Conservation (phyloP, 305 asterid genomes). For the Fraxinus ornus region DNA sequence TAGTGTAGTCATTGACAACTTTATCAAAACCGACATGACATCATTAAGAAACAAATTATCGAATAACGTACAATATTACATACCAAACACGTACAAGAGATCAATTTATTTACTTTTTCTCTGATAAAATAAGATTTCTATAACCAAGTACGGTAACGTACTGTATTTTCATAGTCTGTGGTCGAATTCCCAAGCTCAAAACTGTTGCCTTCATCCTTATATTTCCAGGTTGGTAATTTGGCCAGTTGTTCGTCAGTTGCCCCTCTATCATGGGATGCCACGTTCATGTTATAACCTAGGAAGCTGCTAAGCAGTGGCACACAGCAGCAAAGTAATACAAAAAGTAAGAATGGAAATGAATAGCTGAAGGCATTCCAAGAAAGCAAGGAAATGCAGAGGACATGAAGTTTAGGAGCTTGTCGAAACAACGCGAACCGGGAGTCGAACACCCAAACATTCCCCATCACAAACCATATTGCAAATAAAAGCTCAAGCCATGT, state of each 20-base stretch:
- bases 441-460: conserved; percentile 88
- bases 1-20: no score
- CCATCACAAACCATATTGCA: conserved; percentile 97
- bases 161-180: conserved; percentile 42
- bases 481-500: conserved; percentile 69
- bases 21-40: no score
- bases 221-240: conserved; percentile 57
- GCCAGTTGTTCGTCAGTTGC: conserved; percentile 79
- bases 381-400: conserved; percentile 70
- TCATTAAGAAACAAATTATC: no score
- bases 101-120: no score
- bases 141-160: conserved; percentile 22
- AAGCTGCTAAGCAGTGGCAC: conserved; percentile 69
- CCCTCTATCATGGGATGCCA: conserved; percentile 62
- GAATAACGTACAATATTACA: no score
- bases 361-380: conserved; percentile 90
- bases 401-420: conserved; percentile 71
- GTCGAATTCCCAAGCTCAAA: conserved; percentile 36
- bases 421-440: conserved; percentile 69
- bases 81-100: no score
- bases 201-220: conserved; percentile 37
- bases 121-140: background rate
- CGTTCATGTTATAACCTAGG: conserved; percentile 87
- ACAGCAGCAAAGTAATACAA: conserved; percentile 72
- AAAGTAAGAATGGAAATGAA: conserved; percentile 84